Conservation (phyloP, 352 stramenopile species). For the Globisporangium takayamanum region DNA sequence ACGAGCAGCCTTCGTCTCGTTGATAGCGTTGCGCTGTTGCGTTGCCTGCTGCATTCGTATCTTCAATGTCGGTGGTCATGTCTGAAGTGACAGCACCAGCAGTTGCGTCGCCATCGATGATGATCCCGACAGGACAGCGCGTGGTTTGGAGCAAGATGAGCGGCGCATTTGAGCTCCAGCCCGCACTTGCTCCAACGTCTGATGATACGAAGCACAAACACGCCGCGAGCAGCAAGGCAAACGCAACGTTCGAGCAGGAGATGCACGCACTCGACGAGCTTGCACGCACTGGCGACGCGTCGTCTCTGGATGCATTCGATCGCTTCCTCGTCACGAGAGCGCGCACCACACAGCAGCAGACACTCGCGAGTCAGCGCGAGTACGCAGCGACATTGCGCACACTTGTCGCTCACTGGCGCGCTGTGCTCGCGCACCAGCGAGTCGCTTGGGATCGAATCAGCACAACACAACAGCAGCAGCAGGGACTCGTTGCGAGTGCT, state of each 20-base stretch:
- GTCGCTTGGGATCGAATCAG: background rate
- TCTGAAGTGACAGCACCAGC: too few species aligned
- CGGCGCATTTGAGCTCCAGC: slow-evolving; percentile 6
- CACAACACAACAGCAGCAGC: background rate
- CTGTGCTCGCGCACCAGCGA: background rate
- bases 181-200: background rate
- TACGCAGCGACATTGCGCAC: background rate
- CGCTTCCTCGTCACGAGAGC: background rate
- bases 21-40: too few species aligned
- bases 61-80: too few species aligned
- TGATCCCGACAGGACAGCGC: background rate
- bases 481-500: background rate
- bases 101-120: background rate
- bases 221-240: background rate
- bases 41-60: too few species aligned
- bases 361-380: background rate
- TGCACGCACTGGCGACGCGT: background rate
- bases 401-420: slow-evolving; percentile 5
- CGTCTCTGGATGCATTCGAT: background rate
- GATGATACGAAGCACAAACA: background rate
- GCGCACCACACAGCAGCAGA: background rate
- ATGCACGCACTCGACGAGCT: background rate
- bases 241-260: background rate
- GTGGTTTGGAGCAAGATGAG: slow-evolving; percentile 11
- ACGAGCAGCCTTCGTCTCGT: too few species aligned